These are phyloP conservation scores for Leptographium galeiforme DNA, from an alignment of 2,329 filamentous ascomycete genomes.

Conservation along the genomic window DNA sequence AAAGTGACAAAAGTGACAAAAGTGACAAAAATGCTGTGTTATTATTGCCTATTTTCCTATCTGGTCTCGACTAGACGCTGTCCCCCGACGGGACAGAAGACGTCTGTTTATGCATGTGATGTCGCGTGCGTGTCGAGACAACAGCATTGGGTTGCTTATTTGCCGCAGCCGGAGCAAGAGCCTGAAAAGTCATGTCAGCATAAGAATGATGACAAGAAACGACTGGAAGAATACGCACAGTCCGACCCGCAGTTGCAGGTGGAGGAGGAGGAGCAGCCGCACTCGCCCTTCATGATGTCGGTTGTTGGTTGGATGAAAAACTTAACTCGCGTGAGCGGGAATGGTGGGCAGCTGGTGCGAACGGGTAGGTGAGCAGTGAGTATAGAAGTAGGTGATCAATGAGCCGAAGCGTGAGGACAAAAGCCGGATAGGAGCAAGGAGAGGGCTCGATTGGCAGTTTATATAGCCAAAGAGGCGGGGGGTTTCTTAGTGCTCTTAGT, in stretches of 20 bases:
- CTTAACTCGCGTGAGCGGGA: constrained; percentile 11
- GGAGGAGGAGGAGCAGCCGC: constrained; percentile 22
- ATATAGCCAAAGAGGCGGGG: too few relatives aligned
- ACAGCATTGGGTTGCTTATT: constrained; percentile 15
- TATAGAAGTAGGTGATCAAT: too few relatives aligned
- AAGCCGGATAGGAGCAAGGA: neutral
- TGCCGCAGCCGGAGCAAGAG: constrained; percentile 22
- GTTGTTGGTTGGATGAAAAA: constrained; percentile 2
- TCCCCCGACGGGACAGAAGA: neutral
- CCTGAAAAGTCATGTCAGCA: constrained; percentile 11
- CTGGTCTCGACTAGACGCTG: neutral
- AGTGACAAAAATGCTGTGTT: too few relatives aligned
- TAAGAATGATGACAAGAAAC: neutral
- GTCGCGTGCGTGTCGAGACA: neutral
- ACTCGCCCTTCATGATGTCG: constrained; percentile 24
- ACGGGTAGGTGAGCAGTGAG: neutral
- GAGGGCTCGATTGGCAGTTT: too few relatives aligned
- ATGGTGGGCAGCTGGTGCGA: constrained; percentile 6
- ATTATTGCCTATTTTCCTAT: neutral
- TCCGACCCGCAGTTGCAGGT: constrained; percentile 18
- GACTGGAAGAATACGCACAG: constrained; percentile 7
- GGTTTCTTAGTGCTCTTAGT: too few relatives aligned
- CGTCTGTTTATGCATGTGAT: too few relatives aligned
- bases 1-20: too few relatives aligned
- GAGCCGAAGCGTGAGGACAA: neutral